phyloP scores from a whole-genome alignment of 2,329 filamentous ascomycete genomes.

The Calonectria pseudoturangicola region DNA sequence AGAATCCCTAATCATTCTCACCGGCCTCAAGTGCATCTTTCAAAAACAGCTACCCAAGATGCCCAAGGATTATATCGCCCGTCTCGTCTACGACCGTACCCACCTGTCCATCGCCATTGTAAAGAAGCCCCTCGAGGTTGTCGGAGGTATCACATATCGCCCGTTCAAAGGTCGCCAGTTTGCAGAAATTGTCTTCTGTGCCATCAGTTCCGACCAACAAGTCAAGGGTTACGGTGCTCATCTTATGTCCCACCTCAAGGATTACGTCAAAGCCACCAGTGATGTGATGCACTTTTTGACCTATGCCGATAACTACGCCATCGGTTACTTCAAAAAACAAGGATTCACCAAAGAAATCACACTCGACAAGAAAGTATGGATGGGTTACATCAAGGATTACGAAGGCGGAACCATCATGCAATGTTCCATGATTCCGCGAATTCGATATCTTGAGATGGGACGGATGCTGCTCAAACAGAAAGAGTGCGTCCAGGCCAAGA shows the following conservation, averaged over 20 bases:
- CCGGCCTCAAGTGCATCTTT: constrained; percentile 97
- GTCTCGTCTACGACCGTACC: constrained; percentile 96
- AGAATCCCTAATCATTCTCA: constrained; percentile 94
- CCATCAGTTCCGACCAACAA: constrained; percentile 97
- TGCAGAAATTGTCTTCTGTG: constrained; percentile 98
- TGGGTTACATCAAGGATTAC: constrained; percentile 99
- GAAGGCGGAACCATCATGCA: constrained; percentile 99
- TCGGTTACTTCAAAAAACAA: constrained; percentile 99
- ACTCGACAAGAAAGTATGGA: constrained; percentile 92
- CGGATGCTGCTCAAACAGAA: constrained; percentile 98
- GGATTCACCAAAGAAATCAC: constrained; percentile 99
- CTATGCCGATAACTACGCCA: constrained; percentile 99
- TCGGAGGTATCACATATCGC: constrained; percentile 96
- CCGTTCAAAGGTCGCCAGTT: constrained; percentile 95
- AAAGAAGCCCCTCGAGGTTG: constrained; percentile 96
- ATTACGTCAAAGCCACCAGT: constrained; percentile 98
- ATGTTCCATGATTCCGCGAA: constrained; percentile 95
- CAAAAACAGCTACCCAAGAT: constrained; percentile 99
- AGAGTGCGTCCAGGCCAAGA: constrained; percentile 95
- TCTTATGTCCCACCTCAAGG: constrained; percentile 97
- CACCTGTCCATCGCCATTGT: constrained; percentile 98
- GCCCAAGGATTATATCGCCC: constrained; percentile 99
- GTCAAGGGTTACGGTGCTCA: constrained; percentile 99
- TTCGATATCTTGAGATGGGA: constrained; percentile 93
- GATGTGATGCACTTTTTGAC: constrained; percentile 99